Base-by-base conservation (phyloP, 768 basidiomycete species). In the Lyophyllum atratum region DNA sequence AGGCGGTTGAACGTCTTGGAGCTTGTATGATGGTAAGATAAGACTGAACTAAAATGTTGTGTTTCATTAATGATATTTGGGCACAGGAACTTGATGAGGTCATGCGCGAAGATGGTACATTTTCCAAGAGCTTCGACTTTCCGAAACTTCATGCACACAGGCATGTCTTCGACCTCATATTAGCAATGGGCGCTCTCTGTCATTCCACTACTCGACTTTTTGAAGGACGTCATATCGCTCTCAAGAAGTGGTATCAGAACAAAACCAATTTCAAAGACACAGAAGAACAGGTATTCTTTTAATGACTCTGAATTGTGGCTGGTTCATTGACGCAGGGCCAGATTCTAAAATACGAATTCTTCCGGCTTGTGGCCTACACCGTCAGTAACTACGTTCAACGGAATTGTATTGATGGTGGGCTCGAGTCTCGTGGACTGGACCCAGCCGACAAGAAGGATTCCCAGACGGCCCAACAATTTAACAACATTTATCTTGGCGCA, bases 401-500 rank as follows among this genome's bases (percentile, higher is more conserved):
- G 29, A 31, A 31, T 11, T 9, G 9, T 15, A 37, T 37, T 15
- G 14, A 37, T 37, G 34, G 9, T 37, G 14, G 34, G 9, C 34
- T 37, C 15, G 34, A 37, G 7, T 9, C 7, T 15, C 9, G 15
- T 15, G 14, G 4, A 37, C 34, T 4, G 14, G 34, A 37, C 14
- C 9, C 7, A 8, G 14, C 7, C 15, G 34, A 37, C 15, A 10
- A 8, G 7, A 52, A 25, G n/a, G 24, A 25, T 28, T 3, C 7
- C 7, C 3, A 28, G 10, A 24, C 26, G 14, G 17, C 45, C 17
- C 4, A 15, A 4, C 24, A 11, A 8, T 54, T 37, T 24, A 28
- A 24, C 12, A 47, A 47, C 17, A 47, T 54, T n/a, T 54, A 54
- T 17, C 44, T 47, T 37, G 53, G 44, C 39, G 15, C 53, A 22